These are phyloP conservation scores for Malassezia globosa DNA, from an alignment of 1,284 basidiomycete species.

Conservation along the genomic window DNA sequence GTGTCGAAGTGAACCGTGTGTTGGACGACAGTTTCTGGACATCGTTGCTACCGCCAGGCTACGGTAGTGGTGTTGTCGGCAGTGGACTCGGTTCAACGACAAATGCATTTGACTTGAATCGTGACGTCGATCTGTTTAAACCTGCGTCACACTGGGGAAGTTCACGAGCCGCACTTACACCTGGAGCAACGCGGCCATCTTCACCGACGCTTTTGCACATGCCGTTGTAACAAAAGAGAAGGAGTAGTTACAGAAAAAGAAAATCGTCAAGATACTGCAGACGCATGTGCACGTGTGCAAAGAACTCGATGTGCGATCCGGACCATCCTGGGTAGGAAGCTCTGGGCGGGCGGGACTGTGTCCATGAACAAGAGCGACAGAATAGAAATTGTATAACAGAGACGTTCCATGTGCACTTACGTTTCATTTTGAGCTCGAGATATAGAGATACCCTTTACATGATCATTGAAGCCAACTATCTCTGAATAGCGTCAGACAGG, in stretches of 20 bases:
- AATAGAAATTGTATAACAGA: too few relatives aligned
- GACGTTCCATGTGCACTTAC: too few relatives aligned
- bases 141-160: neutral
- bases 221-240: conserved; percentile 4
- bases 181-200: conserved; percentile 19
- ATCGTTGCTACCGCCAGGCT: conserved; percentile 15
- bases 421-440: too few relatives aligned
- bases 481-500: too few relatives aligned
- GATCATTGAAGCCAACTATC: neutral
- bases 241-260: too few relatives aligned
- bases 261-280: too few relatives aligned
- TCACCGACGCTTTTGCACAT: conserved; percentile 13
- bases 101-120: conserved; percentile 1
- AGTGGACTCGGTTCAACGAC: neutral
- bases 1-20: conserved; percentile 18
- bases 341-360: too few relatives aligned
- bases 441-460: neutral
- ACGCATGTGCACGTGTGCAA: too few relatives aligned
- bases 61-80: conserved; percentile 7
- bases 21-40: conserved; percentile 19
- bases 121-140: conserved; percentile 11
- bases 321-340: too few relatives aligned
- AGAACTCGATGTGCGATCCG: too few relatives aligned
- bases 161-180: conserved; percentile 10
- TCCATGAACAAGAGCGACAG: too few relatives aligned